phyloP scores from a whole-genome alignment of 176 grass and related monocot genomes.

The Poa pratensis region DNA sequence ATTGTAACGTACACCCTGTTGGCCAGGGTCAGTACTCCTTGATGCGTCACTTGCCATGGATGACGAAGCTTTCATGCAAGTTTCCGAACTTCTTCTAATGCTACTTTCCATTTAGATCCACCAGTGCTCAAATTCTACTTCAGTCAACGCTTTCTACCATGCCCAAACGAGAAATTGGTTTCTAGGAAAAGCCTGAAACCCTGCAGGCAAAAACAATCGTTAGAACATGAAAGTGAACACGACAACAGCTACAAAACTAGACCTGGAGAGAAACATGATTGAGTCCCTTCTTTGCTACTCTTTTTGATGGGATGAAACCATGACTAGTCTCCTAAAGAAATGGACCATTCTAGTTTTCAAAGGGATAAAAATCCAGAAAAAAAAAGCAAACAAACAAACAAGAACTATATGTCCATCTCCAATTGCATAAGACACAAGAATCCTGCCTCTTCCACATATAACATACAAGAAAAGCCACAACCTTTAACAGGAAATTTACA shows the following conservation, averaged over 20 bases:
- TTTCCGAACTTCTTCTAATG: slow-evolving; percentile 54
- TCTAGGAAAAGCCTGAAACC: slow-evolving; percentile 31
- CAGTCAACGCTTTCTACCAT: slow-evolving; percentile 45
- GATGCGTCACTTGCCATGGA: slow-evolving; percentile 36
- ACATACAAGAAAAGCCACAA: background rate
- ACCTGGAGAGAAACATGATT: background rate
- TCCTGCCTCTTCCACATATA: background rate
- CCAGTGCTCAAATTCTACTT: slow-evolving; percentile 31
- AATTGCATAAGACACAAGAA: background rate
- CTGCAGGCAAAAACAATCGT: slow-evolving; percentile 37
- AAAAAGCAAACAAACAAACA: background rate
- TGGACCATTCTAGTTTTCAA: slow-evolving; percentile 6
- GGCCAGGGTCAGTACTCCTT: slow-evolving; percentile 46
- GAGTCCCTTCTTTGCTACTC: background rate
- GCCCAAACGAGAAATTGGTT: slow-evolving; percentile 3
- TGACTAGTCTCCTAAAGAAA: slow-evolving; percentile 10
- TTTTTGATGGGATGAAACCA: background rate
- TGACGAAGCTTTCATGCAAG: slow-evolving; percentile 51
- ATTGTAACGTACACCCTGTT: slow-evolving; percentile 41
- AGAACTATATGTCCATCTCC: background rate
- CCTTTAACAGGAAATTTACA: background rate
- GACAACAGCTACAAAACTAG: background rate
- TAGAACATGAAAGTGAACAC: slow-evolving; percentile 30
- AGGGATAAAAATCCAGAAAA: background rate
- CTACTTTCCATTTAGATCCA: slow-evolving; percentile 43